Evolutionary conservation across 1,284 basidiomycete species (phyloP).

Genomic region (Albatrellus sp.): DNA sequence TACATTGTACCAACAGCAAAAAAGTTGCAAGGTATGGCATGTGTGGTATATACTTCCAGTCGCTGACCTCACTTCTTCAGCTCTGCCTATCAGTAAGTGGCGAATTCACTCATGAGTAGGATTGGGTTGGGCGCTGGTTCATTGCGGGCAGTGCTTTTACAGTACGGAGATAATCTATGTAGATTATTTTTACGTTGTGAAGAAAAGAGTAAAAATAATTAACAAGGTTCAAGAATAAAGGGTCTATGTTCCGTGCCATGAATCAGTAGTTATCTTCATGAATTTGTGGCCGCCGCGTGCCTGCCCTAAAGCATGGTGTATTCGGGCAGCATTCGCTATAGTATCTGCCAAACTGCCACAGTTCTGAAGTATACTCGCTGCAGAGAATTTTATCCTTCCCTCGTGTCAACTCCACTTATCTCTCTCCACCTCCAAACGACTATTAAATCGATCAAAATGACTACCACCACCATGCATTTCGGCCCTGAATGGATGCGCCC

Average conservation of each 20-base stretch:
- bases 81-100: slow-evolving; percentile 50
- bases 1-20: slow-evolving; percentile 81
- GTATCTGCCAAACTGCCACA: neutral
- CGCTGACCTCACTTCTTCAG: slow-evolving; percentile 19
- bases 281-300: neutral
- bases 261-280: too few relatives aligned
- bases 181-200: too few relatives aligned
- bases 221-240: neutral
- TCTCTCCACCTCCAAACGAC: neutral
- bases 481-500: slow-evolving; percentile 84
- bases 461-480: slow-evolving; percentile 69
- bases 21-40: slow-evolving; percentile 68
- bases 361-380: too few relatives aligned
- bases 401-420: neutral
- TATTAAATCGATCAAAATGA: slow-evolving; percentile 33
- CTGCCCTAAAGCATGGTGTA: slow-evolving; percentile 2
- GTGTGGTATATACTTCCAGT: neutral
- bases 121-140: too few relatives aligned
- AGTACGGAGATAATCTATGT: neutral
- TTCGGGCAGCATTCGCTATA: neutral
- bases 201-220: neutral
- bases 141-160: too few relatives aligned
- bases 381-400: neutral
- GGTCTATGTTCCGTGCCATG: too few relatives aligned
- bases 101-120: slow-evolving; percentile 24